These are phyloP conservation scores for Blastobotrys illinoisensis DNA, from an alignment of 1,139 yeast genomes.

Conservation along the genomic window DNA sequence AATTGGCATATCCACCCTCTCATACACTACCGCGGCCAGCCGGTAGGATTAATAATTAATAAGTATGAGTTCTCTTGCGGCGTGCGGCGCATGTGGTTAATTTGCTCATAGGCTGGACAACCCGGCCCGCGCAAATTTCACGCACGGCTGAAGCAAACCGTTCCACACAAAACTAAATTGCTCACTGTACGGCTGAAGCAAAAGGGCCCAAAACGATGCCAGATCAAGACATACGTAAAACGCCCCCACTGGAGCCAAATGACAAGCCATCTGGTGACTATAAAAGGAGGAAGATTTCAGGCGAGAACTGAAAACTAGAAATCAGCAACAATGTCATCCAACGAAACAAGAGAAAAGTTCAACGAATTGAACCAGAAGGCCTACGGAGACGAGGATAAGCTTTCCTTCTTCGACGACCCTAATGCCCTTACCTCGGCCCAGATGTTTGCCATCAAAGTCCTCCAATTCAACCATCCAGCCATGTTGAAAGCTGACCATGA, in stretches of 20 bases:
- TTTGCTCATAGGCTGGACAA: not conserved
- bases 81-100: not conserved
- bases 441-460: slow-evolving; percentile 4
- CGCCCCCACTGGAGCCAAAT: not conserved
- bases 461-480: slow-evolving; percentile 1
- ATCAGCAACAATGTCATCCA: not conserved
- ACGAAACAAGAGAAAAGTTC: not conserved
- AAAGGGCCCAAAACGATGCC: not conserved
- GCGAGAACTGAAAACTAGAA: not conserved
- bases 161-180: not conserved
- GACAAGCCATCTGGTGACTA: not conserved
- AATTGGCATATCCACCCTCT: too few species aligned
- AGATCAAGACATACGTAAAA: not conserved
- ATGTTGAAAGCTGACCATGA: not conserved
- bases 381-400: slow-evolving; percentile 1
- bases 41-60: too few species aligned
- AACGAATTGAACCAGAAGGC: slow-evolving; percentile 5
- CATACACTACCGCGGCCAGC: too few species aligned
- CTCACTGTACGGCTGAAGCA: not conserved
- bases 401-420: slow-evolving; percentile 2
- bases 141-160: not conserved
- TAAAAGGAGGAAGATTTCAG: not conserved
- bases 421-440: not conserved
- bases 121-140: not conserved
- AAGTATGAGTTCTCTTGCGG: too few species aligned